Evolutionary conservation across 345 rosid species (phyloP).

Genomic region (Citrus cavaleriei): DNA sequence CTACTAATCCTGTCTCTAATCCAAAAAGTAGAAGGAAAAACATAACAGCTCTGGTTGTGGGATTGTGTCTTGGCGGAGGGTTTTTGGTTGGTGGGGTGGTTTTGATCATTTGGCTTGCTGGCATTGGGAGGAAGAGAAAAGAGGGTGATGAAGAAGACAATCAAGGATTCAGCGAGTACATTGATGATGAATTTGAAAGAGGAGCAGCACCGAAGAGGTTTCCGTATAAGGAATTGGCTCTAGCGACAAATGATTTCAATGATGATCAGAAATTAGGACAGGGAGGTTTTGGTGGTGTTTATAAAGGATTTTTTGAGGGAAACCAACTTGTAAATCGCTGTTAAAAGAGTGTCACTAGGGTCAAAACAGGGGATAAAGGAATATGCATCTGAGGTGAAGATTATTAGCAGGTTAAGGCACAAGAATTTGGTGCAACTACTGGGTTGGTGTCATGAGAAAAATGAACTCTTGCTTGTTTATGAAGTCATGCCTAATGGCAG

Average conservation of each 20-base stretch:
- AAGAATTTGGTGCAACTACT: conserved; percentile 27
- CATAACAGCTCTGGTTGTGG: neutral
- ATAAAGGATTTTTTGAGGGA: conserved; percentile 17
- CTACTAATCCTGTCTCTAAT: neutral
- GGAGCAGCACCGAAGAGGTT: conserved; percentile 20
- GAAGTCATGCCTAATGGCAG: conserved; percentile 14
- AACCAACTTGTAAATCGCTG: conserved; percentile 8
- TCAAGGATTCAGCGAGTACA: neutral
- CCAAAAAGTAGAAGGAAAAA: neutral
- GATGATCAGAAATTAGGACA: conserved; percentile 19
- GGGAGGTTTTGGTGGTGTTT: conserved; percentile 27
- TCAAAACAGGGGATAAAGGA: conserved; percentile 25
- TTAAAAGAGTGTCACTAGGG: conserved; percentile 16
- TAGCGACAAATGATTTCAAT: conserved; percentile 13
- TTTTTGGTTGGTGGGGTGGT: neutral
- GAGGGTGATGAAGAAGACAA: neutral
- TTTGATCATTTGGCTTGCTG: neutral
- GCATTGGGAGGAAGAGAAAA: neutral
- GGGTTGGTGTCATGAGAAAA: conserved; percentile 28
- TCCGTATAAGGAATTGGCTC: conserved; percentile 12
- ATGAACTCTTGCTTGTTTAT: conserved; percentile 17
- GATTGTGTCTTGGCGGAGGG: neutral
- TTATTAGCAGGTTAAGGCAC: conserved; percentile 27
- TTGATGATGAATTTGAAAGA: conserved; percentile 17
- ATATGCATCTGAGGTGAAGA: conserved; percentile 23